Evolutionary conservation across 805 yeast genomes (phyloP).

Genomic region (Nakazawaea siamensis): DNA sequence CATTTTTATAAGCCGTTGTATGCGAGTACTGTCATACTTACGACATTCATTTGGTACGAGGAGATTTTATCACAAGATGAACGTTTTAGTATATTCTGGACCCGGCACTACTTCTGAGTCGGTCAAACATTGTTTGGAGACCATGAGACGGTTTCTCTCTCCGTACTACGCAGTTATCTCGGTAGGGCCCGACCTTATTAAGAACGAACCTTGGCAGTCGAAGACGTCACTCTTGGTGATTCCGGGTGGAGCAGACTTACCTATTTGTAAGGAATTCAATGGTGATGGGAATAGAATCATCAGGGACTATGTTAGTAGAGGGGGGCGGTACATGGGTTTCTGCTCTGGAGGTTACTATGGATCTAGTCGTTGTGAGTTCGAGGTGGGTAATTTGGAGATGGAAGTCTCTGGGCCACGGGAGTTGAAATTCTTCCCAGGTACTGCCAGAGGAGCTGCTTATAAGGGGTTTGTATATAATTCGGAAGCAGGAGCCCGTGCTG

Average conservation of each 20-base stretch:
- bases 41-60: too few species aligned
- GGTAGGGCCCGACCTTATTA: conserved; percentile 52
- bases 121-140: conserved; percentile 74
- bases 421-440: conserved; percentile 74
- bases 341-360: conserved; percentile 96
- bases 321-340: conserved; percentile 81
- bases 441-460: conserved; percentile 72
- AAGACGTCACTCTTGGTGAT: conserved; percentile 75
- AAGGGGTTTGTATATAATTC: conserved; percentile 74
- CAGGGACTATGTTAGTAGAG: conserved; percentile 55
- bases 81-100: conserved; percentile 65
- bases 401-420: conserved; percentile 88
- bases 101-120: conserved; percentile 86
- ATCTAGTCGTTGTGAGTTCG: conserved; percentile 71
- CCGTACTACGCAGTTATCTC: conserved; percentile 84
- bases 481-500: conserved; percentile 68
- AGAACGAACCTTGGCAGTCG: conserved; percentile 81
- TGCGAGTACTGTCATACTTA: too few species aligned
- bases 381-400: conserved; percentile 56
- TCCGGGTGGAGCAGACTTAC: conserved; percentile 97
- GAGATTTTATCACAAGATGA: too few species aligned
- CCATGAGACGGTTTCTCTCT: conserved; percentile 65
- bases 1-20: too few species aligned
- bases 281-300: conserved; percentile 61
- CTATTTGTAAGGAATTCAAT: conserved; percentile 65